Percentiles rank a stretch among this genome's conserved stretches.
Conservation (phyloP, 1,284 basidiomycete species). For the Schizophyllum commune region DNA sequence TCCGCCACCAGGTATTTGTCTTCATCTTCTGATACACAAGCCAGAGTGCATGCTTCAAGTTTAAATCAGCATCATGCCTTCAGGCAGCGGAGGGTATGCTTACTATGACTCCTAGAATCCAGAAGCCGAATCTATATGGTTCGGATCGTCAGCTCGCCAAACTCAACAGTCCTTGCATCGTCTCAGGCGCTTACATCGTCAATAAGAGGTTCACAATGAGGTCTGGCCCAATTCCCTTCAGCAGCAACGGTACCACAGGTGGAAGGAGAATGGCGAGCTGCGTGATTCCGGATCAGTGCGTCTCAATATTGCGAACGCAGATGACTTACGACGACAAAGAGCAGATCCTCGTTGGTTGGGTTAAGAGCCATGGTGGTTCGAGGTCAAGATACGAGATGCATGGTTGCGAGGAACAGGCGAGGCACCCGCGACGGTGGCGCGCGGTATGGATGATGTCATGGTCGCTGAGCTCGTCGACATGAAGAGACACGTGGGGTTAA, state of each 20-base stretch:
- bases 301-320: background rate
- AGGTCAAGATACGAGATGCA: background rate
- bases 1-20: background rate
- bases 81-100: background rate
- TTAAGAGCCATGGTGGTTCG: background rate
- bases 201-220: background rate
- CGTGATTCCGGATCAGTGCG: background rate
- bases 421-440: too few species aligned
- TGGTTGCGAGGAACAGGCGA: background rate
- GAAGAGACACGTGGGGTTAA: too few species aligned
- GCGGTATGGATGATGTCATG: too few species aligned
- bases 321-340: background rate
- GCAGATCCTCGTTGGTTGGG: background rate
- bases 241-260: background rate
- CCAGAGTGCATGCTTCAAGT: background rate
- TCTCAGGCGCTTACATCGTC: background rate
- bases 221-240: background rate
- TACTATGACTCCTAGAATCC: background rate
- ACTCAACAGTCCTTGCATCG: too few species aligned
- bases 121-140: background rate
- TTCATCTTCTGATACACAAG: background rate
- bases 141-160: background rate
- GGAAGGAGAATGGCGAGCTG: background rate
- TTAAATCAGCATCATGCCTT: background rate
- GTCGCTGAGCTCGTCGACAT: too few species aligned